These are phyloP conservation scores for Wallacemonas rigidus DNA, from an alignment of 208 protist species.

Conservation along the genomic window DNA sequence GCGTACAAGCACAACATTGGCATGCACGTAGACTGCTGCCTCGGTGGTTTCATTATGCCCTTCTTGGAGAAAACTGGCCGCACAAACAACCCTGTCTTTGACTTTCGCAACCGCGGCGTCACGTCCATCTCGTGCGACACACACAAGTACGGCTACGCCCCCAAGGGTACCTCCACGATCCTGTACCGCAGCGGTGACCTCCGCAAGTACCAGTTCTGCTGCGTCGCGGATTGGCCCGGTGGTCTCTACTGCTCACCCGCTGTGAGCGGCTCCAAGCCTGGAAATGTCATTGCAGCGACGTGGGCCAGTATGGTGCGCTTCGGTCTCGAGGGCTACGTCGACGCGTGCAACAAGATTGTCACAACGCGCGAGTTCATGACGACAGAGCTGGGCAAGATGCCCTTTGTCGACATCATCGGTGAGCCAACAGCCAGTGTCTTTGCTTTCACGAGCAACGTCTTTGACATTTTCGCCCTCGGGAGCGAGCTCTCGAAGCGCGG, in stretches of 20 bases:
- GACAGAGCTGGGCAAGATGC: conserved; percentile 56
- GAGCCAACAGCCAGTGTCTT: conserved; percentile 84
- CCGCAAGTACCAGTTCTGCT: conserved; percentile 95
- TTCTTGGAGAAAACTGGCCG: conserved; percentile 95
- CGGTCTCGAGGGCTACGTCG: conserved; percentile 90
- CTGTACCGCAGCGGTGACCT: conserved; percentile 91
- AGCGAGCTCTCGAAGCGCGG: conserved; percentile 80
- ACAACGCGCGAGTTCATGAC: conserved; percentile 80
- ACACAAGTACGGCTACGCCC: conserved; percentile 99
- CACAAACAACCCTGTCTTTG: conserved; percentile 77
- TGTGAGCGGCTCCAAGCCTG: conserved; percentile 94
- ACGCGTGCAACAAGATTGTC: conserved; percentile 80
- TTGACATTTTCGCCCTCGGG: conserved; percentile 93
- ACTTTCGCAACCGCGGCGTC: conserved; percentile 97
- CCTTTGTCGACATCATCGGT: conserved; percentile 85
- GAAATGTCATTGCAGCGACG: conserved; percentile 94
- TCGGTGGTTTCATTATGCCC: conserved; percentile 98
- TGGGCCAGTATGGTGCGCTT: conserved; percentile 96
- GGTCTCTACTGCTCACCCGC: conserved; percentile 98
- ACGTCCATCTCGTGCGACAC: conserved; percentile 98
- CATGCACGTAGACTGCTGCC: conserved; percentile 98
- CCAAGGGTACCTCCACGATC: conserved; percentile 97
- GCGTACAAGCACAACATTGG: conserved; percentile 89
- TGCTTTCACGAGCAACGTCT: conserved; percentile 77
- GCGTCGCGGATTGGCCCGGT: conserved; percentile 95